Conservation (phyloP, 805 yeast species). For the Wickerhamiella allomyrinae region DNA sequence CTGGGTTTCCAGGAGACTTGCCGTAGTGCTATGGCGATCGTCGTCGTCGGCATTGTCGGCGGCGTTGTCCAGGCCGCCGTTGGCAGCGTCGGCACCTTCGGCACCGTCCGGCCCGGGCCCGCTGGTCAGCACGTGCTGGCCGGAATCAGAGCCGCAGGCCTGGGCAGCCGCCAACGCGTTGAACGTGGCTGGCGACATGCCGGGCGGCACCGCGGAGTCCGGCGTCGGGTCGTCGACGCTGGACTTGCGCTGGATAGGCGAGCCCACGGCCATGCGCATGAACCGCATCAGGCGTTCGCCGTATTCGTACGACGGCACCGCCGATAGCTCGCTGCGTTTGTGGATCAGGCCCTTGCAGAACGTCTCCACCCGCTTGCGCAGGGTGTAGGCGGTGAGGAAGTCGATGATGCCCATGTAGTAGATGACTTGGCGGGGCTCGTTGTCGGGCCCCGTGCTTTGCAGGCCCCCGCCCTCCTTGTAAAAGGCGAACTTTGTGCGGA, state of each 20-base stretch:
- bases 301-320: conserved; percentile 81
- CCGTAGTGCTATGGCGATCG: no score
- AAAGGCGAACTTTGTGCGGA: conserved; percentile 35
- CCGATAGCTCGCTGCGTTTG: conserved; percentile 58
- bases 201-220: background rate
- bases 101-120: no score
- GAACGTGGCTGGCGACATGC: background rate
- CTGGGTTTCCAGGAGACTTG: background rate
- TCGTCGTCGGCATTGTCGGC: background rate
- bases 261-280: conserved; percentile 27
- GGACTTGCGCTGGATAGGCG: conserved; percentile 7
- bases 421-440: conserved; percentile 48
- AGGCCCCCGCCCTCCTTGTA: conserved; percentile 79
- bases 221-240: background rate
- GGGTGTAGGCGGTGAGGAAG: conserved; percentile 52
- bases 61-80: background rate
- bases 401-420: conserved; percentile 92
- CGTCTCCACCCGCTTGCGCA: conserved; percentile 69
- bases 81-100: background rate
- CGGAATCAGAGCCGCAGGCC: no score
- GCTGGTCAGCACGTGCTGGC: no score
- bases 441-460: conserved; percentile 48
- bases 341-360: conserved; percentile 65
- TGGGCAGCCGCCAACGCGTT: background rate
- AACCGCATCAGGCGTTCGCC: conserved; percentile 75